These are phyloP conservation scores for Diplosphaera chodatii DNA, from an alignment of 139 green algal species.

Conservation along the genomic window DNA sequence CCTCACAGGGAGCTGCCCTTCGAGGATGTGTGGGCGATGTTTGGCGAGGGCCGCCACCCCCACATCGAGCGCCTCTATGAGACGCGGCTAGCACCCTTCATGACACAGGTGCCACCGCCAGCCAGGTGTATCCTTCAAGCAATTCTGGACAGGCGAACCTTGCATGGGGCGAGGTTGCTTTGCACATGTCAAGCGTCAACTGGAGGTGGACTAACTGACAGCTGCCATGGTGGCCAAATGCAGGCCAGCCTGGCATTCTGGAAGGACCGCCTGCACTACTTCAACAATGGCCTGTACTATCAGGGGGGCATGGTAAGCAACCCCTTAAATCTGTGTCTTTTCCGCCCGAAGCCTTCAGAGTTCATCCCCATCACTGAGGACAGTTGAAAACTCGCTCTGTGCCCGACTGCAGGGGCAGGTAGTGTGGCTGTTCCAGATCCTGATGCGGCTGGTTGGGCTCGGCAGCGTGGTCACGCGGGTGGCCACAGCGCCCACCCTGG, in stretches of 20 bases:
- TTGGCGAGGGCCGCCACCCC: constrained; percentile 72
- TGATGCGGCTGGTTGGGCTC: constrained; percentile 46
- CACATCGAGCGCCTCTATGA: constrained; percentile 79
- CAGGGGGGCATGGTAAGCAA: constrained; percentile 90
- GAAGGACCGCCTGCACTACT: constrained; percentile 80
- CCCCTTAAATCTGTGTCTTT: too few species aligned
- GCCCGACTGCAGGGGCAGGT: constrained; percentile 61
- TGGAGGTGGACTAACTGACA: too few species aligned
- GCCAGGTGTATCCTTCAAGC: too few species aligned
- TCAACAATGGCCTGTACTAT: constrained; percentile 92
- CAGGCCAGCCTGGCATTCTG: constrained; percentile 78
- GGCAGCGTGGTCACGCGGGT: constrained; percentile 46
- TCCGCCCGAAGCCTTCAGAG: too few species aligned
- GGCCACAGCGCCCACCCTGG: constrained; percentile 69
- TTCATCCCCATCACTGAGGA: too few species aligned
- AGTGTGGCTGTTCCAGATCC: constrained; percentile 59
- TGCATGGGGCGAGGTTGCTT: too few species aligned
- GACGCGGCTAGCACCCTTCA: constrained; percentile 80
- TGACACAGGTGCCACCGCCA: constrained; percentile 78
- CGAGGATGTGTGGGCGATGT: constrained; percentile 89
- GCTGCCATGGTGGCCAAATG: too few species aligned
- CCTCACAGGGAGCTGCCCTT: constrained; percentile 77
- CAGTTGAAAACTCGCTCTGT: too few species aligned
- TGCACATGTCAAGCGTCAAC: too few species aligned
- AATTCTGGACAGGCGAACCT: too few species aligned